Evolutionary conservation across 2,329 filamentous ascomycete species (phyloP), one percentile per base, ranked within the genome.

Genomic region (Aspergillus felis): DNA sequence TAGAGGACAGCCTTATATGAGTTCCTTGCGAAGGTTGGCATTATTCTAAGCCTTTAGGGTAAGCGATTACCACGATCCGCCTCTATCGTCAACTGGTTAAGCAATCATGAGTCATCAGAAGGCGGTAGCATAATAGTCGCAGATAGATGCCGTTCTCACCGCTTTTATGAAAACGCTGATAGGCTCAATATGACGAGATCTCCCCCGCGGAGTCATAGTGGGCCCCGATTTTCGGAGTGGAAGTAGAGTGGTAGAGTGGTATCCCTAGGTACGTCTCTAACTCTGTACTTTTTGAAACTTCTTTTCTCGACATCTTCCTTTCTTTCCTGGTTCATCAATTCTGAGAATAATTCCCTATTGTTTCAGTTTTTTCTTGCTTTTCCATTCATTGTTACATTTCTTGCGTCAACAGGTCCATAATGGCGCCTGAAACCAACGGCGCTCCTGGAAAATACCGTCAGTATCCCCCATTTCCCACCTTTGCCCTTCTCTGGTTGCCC

Each of bases 361-460:
- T 38, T 38, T 17, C 32, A 38, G 14, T 38, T 3, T 17, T 6
- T 6, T 17, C 14, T 17, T 38, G 32, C 32, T 17, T 17, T 17
- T 17, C 5, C 14, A 17, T 38, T 17, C 32, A 6, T 38, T 7
- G 2, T 38, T 17, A 17, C 14, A 3, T 38, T 38, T 17, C 32
- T 6, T 17, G 4, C 32, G 14, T 38, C 32, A 38, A 44, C n/a
- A 20, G 22, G 32, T 24, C 57, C 51, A 64, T 46, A 58, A 73
- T 73, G 70, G 61, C 59, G 51, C 42, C 65, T 50, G 63, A 68
- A 61, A 54, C 59, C 32, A 57, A 48, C 56, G 61, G 62, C 61
- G 47, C 58, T 32, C 44, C 63, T 60, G 63, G 53, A 52, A 59
- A 51, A 63, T 66, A 74, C 70, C 71, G 75, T 77, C 74, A 76